Base-by-base conservation (phyloP, 2,329 filamentous ascomycete species). In the Helicocarpus griseus region DNA sequence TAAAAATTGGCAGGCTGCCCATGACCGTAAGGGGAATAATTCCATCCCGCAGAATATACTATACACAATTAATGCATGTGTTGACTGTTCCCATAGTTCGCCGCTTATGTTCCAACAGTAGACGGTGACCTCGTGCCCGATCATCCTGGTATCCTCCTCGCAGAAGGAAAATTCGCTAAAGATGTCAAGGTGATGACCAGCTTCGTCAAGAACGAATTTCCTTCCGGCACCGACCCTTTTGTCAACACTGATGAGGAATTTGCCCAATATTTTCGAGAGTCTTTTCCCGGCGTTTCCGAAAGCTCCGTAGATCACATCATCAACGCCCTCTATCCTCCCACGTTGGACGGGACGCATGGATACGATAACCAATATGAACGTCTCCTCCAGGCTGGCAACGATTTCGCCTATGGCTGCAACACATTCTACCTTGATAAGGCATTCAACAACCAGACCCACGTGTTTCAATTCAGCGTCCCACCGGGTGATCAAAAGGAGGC, bases 391-490 rank as follows among this genome's bases (percentile, higher is more conserved):
- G 9, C 31, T 6, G 31, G 56, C 0, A 63, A 66, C 50, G 77
- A 79, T 52, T 54, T 56, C 2, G 54, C 63, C 49, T 73, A 75
- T 57, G 64, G 61, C 40, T 79, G 77, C 69, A 77, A 77, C 60
- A 73, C 73, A n/a, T 67, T 72, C 61, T 77, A 70, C 58, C 65
- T 79, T 13, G 68, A 70, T 55, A 68, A 65, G 5, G 76, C 71
- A 8, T 75, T 67, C 63, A 54, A 61, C 6, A 76, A 77, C 58
- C 51, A 72, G 26, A 75, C 75, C 0, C 76, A 74, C 60, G 64
- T 67, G 0, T 79, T 79, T 60, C 63, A 73, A 41, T 79, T 78
- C 59, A 67, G 69, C 33, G 66, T 78, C 0, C 70, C 70, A 1
- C 69, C 58, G 43, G 40, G 7, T 68, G 68, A 26, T 51, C 57